phyloP scores from a whole-genome alignment of 768 basidiomycete species.

The Boletus vermiculosoides region DNA sequence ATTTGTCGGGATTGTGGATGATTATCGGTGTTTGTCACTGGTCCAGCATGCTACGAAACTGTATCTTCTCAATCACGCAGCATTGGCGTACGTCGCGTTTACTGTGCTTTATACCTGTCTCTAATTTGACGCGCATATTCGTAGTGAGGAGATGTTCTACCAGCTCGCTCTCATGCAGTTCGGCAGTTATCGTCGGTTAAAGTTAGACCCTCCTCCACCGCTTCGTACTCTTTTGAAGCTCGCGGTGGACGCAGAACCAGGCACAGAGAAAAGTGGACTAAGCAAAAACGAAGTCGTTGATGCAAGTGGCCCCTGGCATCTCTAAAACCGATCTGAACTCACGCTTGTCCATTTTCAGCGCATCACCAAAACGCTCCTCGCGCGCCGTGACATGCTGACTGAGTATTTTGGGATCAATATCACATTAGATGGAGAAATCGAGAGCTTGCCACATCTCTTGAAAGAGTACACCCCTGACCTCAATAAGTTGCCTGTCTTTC shows the following conservation, averaged over 20 bases:
- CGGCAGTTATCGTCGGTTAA: conserved; percentile 72
- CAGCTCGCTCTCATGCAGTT: conserved; percentile 92
- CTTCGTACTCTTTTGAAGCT: conserved; percentile 70
- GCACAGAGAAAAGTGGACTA: conserved; percentile 47
- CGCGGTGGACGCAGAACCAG: conserved; percentile 70
- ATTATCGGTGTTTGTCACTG: conserved; percentile 68
- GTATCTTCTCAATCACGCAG: conserved; percentile 84
- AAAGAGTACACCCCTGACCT: conserved; percentile 89
- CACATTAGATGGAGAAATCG: conserved; percentile 61
- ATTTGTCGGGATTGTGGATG: conserved; percentile 90
- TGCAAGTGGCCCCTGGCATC: conserved; percentile 41
- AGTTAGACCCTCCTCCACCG: conserved; percentile 79
- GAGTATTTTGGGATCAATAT: conserved; percentile 90
- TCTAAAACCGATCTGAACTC: not conserved
- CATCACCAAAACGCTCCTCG: conserved; percentile 59
- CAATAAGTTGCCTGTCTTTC: conserved; percentile 82
- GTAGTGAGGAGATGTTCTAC: conserved; percentile 91
- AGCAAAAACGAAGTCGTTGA: conserved; percentile 65
- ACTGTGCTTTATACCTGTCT: not conserved
- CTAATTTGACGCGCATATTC: not conserved
- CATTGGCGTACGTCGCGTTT: conserved; percentile 64
- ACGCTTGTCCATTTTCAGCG: conserved; percentile 40
- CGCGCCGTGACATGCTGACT: conserved; percentile 75
- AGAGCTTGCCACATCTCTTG: conserved; percentile 78
- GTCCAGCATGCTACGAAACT: conserved; percentile 87